Percentiles rank a stretch among this genome's conserved stretches.
Conservation (phyloP, 768 basidiomycete species). For the Rhodotorula toruloides region DNA sequence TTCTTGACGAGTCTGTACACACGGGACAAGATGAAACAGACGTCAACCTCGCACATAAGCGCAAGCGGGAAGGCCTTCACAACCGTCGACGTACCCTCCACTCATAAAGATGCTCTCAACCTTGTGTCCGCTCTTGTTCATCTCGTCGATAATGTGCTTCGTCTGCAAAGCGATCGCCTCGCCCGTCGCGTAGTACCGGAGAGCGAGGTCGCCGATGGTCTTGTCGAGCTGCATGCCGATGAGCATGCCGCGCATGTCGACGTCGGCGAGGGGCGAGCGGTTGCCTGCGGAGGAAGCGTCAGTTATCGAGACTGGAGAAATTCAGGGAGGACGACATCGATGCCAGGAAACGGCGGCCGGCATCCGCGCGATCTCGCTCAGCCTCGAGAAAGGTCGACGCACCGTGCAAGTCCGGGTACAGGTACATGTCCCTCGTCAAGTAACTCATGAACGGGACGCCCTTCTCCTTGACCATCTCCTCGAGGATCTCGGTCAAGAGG, state of each 20-base stretch:
- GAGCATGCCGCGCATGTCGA: slow-evolving; percentile 89
- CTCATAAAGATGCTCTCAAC: slow-evolving; percentile 84
- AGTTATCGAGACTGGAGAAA: too few species aligned
- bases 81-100: slow-evolving; percentile 43
- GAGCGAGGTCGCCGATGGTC: slow-evolving; percentile 71
- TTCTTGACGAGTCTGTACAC: slow-evolving; percentile 69
- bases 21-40: background rate
- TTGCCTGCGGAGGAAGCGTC: slow-evolving; percentile 59
- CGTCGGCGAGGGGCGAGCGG: slow-evolving; percentile 89
- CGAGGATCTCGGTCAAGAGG: slow-evolving; percentile 66
- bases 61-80: too few species aligned
- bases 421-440: slow-evolving; percentile 75
- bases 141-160: slow-evolving; percentile 67
- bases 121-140: slow-evolving; percentile 78
- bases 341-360: too few species aligned
- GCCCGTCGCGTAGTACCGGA: slow-evolving; percentile 82
- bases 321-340: too few species aligned
- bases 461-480: slow-evolving; percentile 46
- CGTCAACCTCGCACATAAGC: too few species aligned
- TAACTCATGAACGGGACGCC: slow-evolving; percentile 59
- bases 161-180: slow-evolving; percentile 68
- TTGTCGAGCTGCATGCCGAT: slow-evolving; percentile 76
- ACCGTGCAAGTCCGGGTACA: slow-evolving; percentile 96
- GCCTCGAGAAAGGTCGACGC: slow-evolving; percentile 15
- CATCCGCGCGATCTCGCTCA: background rate